Evolutionary conservation across 2,329 filamentous ascomycete genomes (phyloP).

Genomic region (Juglanconis juglandina): DNA sequence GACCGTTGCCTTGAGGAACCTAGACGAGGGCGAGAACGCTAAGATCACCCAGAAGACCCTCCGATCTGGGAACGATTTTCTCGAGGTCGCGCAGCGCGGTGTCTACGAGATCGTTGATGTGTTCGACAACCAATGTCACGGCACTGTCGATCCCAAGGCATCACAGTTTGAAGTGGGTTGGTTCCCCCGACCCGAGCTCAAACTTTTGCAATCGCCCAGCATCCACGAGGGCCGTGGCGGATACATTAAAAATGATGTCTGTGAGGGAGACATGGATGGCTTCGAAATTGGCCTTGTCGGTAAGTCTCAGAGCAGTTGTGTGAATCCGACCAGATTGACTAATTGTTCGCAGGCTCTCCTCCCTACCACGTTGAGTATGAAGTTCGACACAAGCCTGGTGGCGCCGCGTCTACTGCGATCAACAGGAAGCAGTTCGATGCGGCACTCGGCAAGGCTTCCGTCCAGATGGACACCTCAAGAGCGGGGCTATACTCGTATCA

Average conservation of each 20-base stretch:
- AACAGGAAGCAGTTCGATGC: conserved; percentile 73
- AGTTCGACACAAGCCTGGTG: conserved; percentile 66
- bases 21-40: conserved; percentile 48
- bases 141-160: conserved; percentile 70
- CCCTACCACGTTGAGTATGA: conserved; percentile 84
- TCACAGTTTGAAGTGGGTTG: conserved; percentile 77
- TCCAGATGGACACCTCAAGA: conserved; percentile 81
- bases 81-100: conserved; percentile 65
- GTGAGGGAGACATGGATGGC: conserved; percentile 89
- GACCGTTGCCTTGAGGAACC: conserved; percentile 72
- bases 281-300: conserved; percentile 79
- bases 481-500: conserved; percentile 82
- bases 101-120: conserved; percentile 78
- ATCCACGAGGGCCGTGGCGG: conserved; percentile 48
- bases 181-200: conserved; percentile 75
- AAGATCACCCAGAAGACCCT: conserved; percentile 46
- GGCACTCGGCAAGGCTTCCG: conserved; percentile 69
- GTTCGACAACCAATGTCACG: conserved; percentile 75
- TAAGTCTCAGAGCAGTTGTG: conserved; percentile 34
- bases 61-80: conserved; percentile 60
- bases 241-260: conserved; percentile 76
- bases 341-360: conserved; percentile 57
- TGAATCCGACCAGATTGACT: conserved; percentile 22
- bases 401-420: conserved; percentile 59
- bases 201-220: conserved; percentile 62